Base-by-base conservation (phyloP, 768 basidiomycete species). In the Lyophyllum decastes region DNA sequence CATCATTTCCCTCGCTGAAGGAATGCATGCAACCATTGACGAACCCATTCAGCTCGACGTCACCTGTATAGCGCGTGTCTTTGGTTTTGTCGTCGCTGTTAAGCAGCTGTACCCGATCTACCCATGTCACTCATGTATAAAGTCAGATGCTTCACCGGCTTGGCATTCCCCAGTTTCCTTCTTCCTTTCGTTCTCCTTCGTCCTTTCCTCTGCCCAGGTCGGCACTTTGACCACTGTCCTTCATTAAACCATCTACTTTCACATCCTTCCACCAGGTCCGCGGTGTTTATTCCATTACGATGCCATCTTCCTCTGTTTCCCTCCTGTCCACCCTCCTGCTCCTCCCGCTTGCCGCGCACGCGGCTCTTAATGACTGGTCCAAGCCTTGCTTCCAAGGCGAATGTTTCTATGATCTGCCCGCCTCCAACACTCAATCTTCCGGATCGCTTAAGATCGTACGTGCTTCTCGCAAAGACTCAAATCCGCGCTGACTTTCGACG, bases 371-470 rank as follows among this genome's bases (percentile, higher is more conserved):
- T 55, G 76, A 80, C 65, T 81, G 78, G 79, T 68, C 57, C 19
- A 68, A 71, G 43, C 75, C 73, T 4, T 76, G 73, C 57, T 67
- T 73, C 30, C 60, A 64, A 4, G 78, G 78, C 22, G 68, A 66
- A 30, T 80, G 78, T 52, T 69, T 69, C 47, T 79, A 80, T 52
- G 72, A 71, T 65, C 63, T 72, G 40, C 74, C 69, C 19, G 58
- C 64, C 11, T 61, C 68, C 27, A 52, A 47, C 17, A 59, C 61
- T 51, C 64, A 57, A 12, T 64, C 65, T 27, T 76, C 76, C 51
- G 76, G 77, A 16, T 73, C 75, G 8, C 50, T 79, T 4, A 71
- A 71, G 61, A 73, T 78, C 47, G 78, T 78, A 52, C 35, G 75
- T 43, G 7, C 30, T 26, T 30, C 11, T 9, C 22, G 24, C 14